Conservation (phyloP, 192 early-diverging fungal genomes). For the Neocallimastix lanati region DNA sequence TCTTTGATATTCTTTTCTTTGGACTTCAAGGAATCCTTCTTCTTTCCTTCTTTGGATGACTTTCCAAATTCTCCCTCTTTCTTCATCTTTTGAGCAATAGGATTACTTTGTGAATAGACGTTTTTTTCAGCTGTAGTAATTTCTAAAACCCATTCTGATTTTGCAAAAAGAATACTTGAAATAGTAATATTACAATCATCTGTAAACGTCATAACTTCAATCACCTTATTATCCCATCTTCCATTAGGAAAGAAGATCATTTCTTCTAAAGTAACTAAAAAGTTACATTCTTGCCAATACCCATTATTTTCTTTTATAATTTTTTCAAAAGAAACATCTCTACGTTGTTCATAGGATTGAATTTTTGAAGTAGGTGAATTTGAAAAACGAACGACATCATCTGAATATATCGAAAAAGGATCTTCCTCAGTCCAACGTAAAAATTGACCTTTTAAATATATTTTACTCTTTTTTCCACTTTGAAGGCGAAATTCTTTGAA, state of each 20-base stretch:
- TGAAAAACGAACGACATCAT: neutral
- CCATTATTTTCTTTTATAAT: neutral
- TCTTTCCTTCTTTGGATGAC: too few species aligned
- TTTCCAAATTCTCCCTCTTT: too few species aligned
- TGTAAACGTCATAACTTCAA: neutral
- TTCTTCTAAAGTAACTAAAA: neutral
- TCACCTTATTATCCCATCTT: neutral
- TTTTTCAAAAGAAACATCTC: neutral
- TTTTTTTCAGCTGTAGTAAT: neutral
- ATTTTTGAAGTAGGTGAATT: neutral
- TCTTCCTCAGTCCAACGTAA: neutral
- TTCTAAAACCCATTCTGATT: neutral
- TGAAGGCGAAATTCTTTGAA: neutral
- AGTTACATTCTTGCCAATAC: neutral
- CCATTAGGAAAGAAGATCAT: neutral
- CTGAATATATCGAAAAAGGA: neutral
- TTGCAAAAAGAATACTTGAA: neutral
- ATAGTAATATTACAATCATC: neutral
- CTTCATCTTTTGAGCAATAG: neutral
- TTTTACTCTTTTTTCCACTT: neutral
- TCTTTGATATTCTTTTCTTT: too few species aligned
- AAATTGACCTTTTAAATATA: neutral
- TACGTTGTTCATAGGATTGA: neutral
- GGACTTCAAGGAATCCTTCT: too few species aligned
- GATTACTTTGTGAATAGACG: neutral